Evolutionary conservation across 306 rosid genomes (phyloP).

Genomic region (Lablab purpureus): DNA sequence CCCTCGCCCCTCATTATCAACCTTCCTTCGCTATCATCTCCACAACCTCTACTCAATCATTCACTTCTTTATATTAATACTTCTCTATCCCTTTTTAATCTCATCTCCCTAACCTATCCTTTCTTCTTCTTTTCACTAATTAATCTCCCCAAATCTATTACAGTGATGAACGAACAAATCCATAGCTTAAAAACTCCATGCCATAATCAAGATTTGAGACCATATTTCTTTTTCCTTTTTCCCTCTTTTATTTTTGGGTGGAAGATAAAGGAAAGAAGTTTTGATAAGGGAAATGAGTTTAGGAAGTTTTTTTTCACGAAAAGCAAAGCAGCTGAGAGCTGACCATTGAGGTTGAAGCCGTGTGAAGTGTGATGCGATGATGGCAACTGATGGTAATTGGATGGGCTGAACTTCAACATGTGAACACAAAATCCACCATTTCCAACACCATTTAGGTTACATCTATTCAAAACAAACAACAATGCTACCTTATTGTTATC

Average conservation of each 20-base stretch:
- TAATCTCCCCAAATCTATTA: not conserved
- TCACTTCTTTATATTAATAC: too few species aligned
- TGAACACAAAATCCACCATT: not conserved
- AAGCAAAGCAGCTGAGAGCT: constrained; percentile 5
- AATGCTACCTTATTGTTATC: too few species aligned
- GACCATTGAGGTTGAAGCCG: not conserved
- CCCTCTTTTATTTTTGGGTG: not conserved
- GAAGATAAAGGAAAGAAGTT: not conserved
- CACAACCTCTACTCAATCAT: too few species aligned
- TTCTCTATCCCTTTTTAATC: not conserved
- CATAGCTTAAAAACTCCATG: too few species aligned
- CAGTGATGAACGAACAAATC: too few species aligned
- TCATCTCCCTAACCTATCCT: not conserved
- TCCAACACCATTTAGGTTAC: not conserved
- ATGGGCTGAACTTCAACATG: not conserved
- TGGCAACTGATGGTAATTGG: not conserved
- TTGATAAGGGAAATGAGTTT: not conserved
- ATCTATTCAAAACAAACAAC: too few species aligned
- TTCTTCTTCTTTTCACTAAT: not conserved
- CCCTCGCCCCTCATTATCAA: constrained; percentile 15
- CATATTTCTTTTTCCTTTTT: not conserved
- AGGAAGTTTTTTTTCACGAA: not conserved
- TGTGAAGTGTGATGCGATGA: not conserved
- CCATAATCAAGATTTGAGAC: too few species aligned
- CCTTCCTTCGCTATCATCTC: not conserved